Percentiles rank a stretch among this genome's conserved stretches.
Evolutionary conservation across 2,329 filamentous ascomycete genomes (phyloP).

Genomic region (Xylaria sp.): DNA sequence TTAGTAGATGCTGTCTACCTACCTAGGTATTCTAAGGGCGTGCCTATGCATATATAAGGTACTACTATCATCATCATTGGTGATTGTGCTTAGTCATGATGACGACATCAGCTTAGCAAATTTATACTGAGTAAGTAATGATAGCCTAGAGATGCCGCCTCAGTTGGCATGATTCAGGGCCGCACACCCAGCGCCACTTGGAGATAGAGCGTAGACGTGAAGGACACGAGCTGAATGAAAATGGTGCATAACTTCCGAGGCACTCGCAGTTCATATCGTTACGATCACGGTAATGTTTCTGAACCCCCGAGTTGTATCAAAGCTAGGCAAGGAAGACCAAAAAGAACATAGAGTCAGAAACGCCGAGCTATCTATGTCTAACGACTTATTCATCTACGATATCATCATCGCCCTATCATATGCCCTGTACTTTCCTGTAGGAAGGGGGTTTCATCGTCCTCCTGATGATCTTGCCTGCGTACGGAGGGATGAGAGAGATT

Average conservation of each 20-base stretch:
- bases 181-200: neutral
- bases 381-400: constrained; percentile 12
- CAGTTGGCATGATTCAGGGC: neutral
- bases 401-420: constrained; percentile 54
- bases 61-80: neutral
- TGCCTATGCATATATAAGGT: neutral
- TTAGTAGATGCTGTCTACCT: neutral
- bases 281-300: constrained; percentile 5
- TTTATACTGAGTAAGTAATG: neutral
- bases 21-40: too few species aligned
- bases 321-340: constrained; percentile 18
- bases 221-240: neutral
- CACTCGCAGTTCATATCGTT: neutral
- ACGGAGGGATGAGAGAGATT: constrained; percentile 86
- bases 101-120: neutral
- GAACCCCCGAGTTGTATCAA: neutral
- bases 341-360: constrained; percentile 22
- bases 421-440: constrained; percentile 89
- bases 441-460: constrained; percentile 90
- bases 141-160: neutral
- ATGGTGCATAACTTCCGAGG: neutral
- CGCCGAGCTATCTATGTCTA: constrained; percentile 31
- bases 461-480: constrained; percentile 84
- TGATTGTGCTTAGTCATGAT: constrained; percentile 21
- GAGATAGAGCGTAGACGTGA: neutral